Percentiles rank a stretch among this genome's conserved stretches.
These are phyloP conservation scores for Asterella californica DNA, from an alignment of 225 moss, liverwort and hornwort genomes.

Conservation along the genomic window DNA sequence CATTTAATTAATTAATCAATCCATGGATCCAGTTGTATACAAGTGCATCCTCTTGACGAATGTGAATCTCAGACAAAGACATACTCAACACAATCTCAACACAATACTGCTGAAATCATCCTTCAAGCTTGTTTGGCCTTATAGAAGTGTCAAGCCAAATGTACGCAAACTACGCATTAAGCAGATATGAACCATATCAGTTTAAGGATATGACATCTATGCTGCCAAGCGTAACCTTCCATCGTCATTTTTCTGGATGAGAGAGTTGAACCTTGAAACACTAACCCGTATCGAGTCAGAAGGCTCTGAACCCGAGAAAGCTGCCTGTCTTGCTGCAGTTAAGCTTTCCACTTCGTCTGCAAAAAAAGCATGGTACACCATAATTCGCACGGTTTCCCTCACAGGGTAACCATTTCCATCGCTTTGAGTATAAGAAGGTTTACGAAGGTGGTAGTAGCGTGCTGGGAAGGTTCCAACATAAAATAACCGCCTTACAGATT, in stretches of 20 bases:
- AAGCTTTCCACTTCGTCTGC: slow-evolving; percentile 53
- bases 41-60: not conserved
- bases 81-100: not conserved
- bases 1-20: not conserved
- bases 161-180: not conserved
- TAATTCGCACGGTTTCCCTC: not conserved
- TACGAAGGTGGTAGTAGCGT: not conserved
- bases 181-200: not conserved
- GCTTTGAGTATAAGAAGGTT: not conserved
- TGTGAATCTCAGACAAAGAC: not conserved
- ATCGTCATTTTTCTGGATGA: not conserved
- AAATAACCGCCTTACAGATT: not conserved
- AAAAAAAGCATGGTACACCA: not conserved
- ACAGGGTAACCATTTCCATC: not conserved
- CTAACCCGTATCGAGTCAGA: slow-evolving; percentile 48
- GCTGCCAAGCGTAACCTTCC: not conserved
- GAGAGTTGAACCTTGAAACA: not conserved
- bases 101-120: not conserved
- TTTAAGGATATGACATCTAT: not conserved
- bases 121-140: not conserved
- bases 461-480: not conserved
- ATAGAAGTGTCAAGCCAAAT: not conserved
- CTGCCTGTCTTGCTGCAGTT: slow-evolving; percentile 47
- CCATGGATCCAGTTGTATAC: not conserved
- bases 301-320: slow-evolving; percentile 45